Percentiles rank a stretch among this genome's conserved stretches.
Evolutionary conservation across 768 basidiomycete species (phyloP).

Genomic region (Boletales sp.): DNA sequence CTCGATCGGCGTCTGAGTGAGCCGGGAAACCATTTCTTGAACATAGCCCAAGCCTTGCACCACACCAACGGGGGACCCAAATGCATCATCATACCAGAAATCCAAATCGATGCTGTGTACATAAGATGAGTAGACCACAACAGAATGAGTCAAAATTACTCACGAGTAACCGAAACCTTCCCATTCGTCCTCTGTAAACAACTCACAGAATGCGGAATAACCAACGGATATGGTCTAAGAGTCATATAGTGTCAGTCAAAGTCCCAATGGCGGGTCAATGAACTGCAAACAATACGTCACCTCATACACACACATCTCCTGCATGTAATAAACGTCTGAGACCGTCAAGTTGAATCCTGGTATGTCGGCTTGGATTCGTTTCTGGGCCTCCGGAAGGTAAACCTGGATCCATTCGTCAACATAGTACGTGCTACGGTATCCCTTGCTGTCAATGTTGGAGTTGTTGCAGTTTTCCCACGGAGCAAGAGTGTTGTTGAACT

Average conservation of each 20-base stretch:
- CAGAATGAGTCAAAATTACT: conserved; percentile 21
- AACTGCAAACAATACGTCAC: conserved; percentile 28
- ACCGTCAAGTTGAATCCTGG: conserved; percentile 58
- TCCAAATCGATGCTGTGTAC: conserved; percentile 14
- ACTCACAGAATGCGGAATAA: conserved; percentile 85
- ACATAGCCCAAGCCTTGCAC: conserved; percentile 77
- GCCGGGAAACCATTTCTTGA: conserved; percentile 79
- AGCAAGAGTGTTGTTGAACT: conserved; percentile 84
- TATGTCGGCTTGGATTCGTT: conserved; percentile 51
- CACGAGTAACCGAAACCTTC: conserved; percentile 87
- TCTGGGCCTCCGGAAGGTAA: conserved; percentile 66
- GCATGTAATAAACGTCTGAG: conserved; percentile 73
- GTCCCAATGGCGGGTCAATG: background rate
- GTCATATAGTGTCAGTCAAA: background rate
- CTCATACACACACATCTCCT: conserved; percentile 85
- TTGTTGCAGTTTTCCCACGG: conserved; percentile 85
- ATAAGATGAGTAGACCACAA: background rate
- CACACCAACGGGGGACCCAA: conserved; percentile 77
- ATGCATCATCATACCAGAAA: conserved; percentile 62
- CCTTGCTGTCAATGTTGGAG: conserved; percentile 41
- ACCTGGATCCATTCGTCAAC: conserved; percentile 61
- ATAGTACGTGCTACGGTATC: conserved; percentile 56
- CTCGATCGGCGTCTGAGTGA: conserved; percentile 70
- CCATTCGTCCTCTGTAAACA: conserved; percentile 93
- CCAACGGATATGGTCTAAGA: conserved; percentile 82